These are phyloP conservation scores for Leccinellum rugosiceps DNA, from an alignment of 768 basidiomycete species.

Conservation along the genomic window DNA sequence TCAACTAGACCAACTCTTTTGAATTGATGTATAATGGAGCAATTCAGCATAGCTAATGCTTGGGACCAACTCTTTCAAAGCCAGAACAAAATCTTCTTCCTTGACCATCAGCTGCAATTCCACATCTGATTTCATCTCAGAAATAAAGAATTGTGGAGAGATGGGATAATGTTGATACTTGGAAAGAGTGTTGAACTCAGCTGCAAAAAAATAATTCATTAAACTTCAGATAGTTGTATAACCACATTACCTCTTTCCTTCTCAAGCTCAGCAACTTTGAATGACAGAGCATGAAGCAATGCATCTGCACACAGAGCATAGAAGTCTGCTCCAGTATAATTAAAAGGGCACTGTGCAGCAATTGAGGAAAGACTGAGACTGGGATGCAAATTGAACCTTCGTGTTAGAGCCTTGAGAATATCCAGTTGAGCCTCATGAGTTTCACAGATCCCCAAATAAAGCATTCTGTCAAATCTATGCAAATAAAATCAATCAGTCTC, in stretches of 20 bases:
- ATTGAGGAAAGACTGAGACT: constrained; percentile 58
- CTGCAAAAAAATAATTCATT: neutral
- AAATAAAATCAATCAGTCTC: neutral
- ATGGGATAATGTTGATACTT: constrained; percentile 53
- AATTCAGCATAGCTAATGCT: constrained; percentile 86
- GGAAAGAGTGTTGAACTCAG: constrained; percentile 44
- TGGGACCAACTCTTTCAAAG: constrained; percentile 68
- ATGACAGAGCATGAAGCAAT: constrained; percentile 90
- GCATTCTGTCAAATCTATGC: constrained; percentile 88
- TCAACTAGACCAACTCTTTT: constrained; percentile 17
- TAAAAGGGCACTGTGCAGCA: constrained; percentile 79
- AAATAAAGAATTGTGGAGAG: constrained; percentile 87
- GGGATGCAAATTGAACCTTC: constrained; percentile 84
- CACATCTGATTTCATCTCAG: constrained; percentile 67
- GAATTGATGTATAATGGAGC: constrained; percentile 72
- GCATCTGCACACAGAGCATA: constrained; percentile 98
- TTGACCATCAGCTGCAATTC: constrained; percentile 79
- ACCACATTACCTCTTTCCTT: constrained; percentile 54
- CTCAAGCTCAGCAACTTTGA: constrained; percentile 81
- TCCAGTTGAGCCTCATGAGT: constrained; percentile 81
- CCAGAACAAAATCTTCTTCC: constrained; percentile 69
- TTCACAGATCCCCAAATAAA: constrained; percentile 91
- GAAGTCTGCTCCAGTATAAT: constrained; percentile 96
- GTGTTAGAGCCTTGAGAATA: constrained; percentile 85
- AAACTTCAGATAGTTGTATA: neutral